phyloP scores from a whole-genome alignment of 2,329 filamentous ascomycete genomes.

The Clonostachys solani region DNA sequence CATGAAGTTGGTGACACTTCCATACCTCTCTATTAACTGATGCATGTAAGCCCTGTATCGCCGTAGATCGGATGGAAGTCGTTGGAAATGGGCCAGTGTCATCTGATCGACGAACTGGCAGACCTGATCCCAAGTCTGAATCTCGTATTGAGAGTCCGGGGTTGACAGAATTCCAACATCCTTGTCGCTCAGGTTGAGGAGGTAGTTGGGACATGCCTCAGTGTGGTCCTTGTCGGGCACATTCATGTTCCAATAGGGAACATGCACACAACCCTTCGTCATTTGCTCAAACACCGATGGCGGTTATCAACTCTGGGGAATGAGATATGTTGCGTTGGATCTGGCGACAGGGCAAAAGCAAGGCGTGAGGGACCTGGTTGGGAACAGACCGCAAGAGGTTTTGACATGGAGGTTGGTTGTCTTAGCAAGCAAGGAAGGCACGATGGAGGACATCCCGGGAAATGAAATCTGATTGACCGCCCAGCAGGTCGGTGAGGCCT shows the following conservation, averaged over 20 bases:
- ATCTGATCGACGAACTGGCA: constrained; percentile 58
- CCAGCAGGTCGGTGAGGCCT: too few relatives aligned
- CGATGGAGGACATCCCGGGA: too few relatives aligned
- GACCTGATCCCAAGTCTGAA: constrained; percentile 68
- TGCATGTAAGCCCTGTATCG: constrained; percentile 70
- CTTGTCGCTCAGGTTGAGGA: constrained; percentile 60
- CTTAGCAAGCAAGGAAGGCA: too few relatives aligned
- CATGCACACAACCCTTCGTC: too few relatives aligned
- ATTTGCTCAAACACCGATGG: too few relatives aligned
- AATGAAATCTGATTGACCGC: too few relatives aligned
- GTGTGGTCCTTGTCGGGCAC: constrained; percentile 59
- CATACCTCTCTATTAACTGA: constrained; percentile 60
- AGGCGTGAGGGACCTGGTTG: too few relatives aligned
- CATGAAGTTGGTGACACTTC: constrained; percentile 75
- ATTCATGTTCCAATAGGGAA: constrained; percentile 82
- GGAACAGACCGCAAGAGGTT: too few relatives aligned
- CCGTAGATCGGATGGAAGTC: constrained; percentile 73
- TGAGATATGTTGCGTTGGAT: too few relatives aligned
- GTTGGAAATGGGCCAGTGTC: constrained; percentile 70
- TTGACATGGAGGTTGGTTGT: too few relatives aligned
- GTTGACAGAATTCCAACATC: constrained; percentile 67
- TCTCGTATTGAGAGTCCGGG: constrained; percentile 60
- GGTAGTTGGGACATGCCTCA: constrained; percentile 65
- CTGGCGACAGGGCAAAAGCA: too few relatives aligned
- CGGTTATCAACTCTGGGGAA: too few relatives aligned